Base-by-base conservation (phyloP, 768 basidiomycete genomes). In the Pisolithus orientalis region DNA sequence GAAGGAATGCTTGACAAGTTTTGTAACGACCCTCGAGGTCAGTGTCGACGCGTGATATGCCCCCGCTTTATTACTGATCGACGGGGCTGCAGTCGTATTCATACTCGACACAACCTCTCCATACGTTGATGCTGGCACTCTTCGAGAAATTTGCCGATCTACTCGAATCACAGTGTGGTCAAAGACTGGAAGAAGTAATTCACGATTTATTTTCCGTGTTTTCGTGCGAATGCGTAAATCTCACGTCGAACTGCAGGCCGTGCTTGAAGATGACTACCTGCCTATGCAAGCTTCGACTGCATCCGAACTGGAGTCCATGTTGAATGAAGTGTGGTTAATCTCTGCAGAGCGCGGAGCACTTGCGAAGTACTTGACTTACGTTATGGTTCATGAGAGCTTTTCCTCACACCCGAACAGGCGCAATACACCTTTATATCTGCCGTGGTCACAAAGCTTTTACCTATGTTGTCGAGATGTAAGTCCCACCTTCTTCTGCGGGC, bases 391-490 rank as follows among this genome's bases (percentile, higher is more conserved):
- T 42, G 49, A 13, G 14, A 40, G 28, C 49, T 38, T 39, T 24
- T 42, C 54, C 54, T 52, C 53, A 55, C 34, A 38, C 21, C 58
- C n/a, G 27, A 29, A 42, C 51, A 91, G 92, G 62, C 75, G 72
- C 50, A 59, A 77, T 7, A 70, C 85, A 49, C 92, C 94, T 5
- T 73, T 85, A 52, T 74, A 76, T 27, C 75, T 99, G 39, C 94
- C 96, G 1, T 99, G 95, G 90, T 98, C 95, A 0, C 87, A 90
- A 65, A 88, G 90, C 1, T 98, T 97, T 68, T 90, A 93, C 59
- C 74, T 89, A n/a, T 95, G 91, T 61, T 97, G 95, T 65, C 87
- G 90, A 74, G 83, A 90, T 62, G 90, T 90, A 65, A 28, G 52
- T 17, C 37, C n/a, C 13, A 44, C 17, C 8, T 47, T 55, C 34